These are phyloP conservation scores for Heliocybe sulcata DNA, from an alignment of 1,284 basidiomycete genomes.

Conservation along the genomic window DNA sequence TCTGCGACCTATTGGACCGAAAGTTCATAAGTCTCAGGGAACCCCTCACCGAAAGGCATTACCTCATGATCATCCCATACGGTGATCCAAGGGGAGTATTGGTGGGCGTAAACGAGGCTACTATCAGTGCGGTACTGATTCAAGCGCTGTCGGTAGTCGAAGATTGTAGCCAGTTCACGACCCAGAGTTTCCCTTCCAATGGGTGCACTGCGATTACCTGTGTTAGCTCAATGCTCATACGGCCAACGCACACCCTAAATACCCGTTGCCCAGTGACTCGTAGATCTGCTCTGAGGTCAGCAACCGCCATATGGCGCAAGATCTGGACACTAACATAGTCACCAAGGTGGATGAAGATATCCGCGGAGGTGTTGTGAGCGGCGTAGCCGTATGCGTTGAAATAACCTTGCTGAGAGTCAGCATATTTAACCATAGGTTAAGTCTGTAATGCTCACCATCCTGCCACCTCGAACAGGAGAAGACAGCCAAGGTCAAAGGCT, in stretches of 20 bases:
- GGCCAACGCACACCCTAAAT: conserved; percentile 5
- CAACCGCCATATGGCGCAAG: not conserved
- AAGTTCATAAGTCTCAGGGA: conserved; percentile 2
- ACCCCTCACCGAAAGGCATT: not conserved
- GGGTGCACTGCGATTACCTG: conserved; percentile 21
- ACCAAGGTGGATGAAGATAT: conserved; percentile 58
- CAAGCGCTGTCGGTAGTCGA: conserved; percentile 56
- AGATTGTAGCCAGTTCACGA: conserved; percentile 51
- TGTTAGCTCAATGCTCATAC: conserved; percentile 2
- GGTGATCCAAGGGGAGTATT: conserved; percentile 48
- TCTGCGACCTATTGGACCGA: conserved; percentile 40
- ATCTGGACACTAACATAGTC: conserved; percentile 41
- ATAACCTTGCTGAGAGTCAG: conserved; percentile 31
- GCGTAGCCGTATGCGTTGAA: conserved; percentile 66
- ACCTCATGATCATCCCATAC: conserved; percentile 58
- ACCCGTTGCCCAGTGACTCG: conserved; percentile 43
- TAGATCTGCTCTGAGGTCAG: conserved; percentile 30
- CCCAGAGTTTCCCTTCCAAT: conserved; percentile 44
- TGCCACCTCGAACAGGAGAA: conserved; percentile 57
- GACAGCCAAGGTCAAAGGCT: conserved; percentile 46
- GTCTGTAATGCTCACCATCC: conserved; percentile 9
- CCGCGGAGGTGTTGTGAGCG: conserved; percentile 47
- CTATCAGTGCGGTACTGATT: conserved; percentile 53
- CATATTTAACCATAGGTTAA: not conserved
- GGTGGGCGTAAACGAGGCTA: conserved; percentile 42